A percentile compares a stretch with the other conserved stretches of the same genome.
Conservation (phyloP, 2,329 filamentous ascomycete genomes). For the Fusarium sp. region DNA sequence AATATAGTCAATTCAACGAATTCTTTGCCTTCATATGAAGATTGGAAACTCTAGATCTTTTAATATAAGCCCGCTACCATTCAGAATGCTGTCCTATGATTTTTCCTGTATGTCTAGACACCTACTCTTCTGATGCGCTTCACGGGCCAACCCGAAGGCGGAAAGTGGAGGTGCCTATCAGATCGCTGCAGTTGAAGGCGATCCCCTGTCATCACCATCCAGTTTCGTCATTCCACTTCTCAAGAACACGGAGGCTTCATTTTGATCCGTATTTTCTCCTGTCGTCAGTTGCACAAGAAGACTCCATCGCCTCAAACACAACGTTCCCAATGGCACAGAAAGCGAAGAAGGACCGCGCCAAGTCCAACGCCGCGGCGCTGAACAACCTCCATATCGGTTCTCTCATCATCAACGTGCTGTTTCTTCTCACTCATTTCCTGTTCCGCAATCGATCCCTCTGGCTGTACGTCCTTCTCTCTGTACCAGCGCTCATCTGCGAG, state of each 20-base stretch:
- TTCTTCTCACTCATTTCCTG: constrained; percentile 78
- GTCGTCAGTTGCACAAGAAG: not conserved
- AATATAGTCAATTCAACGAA: not conserved
- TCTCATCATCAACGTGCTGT: constrained; percentile 76
- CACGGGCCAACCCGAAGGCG: constrained; percentile 2
- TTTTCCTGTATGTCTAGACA: not conserved
- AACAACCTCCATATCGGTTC: constrained; percentile 85
- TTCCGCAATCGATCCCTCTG: constrained; percentile 72
- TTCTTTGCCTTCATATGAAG: not conserved
- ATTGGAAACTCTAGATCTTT: not conserved
- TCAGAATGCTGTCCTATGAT: not conserved
- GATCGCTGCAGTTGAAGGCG: constrained; percentile 15
- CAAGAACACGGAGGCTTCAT: not conserved
- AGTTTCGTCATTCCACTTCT: constrained; percentile 32
- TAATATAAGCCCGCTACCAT: not conserved
- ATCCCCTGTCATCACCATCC: constrained; percentile 14
- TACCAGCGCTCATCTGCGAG: constrained; percentile 82
- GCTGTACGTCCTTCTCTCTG: constrained; percentile 77
- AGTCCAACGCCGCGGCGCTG: constrained; percentile 80
- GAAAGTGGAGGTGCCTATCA: constrained; percentile 36
- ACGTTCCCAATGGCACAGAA: constrained; percentile 68
- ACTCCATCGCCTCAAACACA: not conserved
- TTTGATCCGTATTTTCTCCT: not conserved
- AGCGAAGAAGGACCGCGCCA: constrained; percentile 75
- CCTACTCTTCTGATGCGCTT: not conserved